Percentiles rank a stretch among this genome's conserved stretches.
Conservation (phyloP, 2,329 filamentous ascomycete species). For the Seiridium cupressi region DNA sequence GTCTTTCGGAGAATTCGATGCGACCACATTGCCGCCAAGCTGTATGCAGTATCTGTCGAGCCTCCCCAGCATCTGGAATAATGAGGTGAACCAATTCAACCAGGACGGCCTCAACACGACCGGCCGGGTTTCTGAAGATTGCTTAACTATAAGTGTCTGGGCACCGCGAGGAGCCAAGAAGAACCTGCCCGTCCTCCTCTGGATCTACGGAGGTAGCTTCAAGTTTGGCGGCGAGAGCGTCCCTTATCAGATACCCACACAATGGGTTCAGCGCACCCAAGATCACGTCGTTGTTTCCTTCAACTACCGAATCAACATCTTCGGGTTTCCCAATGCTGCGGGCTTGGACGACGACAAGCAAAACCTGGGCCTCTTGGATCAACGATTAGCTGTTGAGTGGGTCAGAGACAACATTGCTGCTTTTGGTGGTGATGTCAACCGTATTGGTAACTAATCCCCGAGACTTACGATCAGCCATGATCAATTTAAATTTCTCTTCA, state of each 20-base stretch:
- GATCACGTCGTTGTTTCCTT: conserved; percentile 34
- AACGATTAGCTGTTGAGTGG: conserved; percentile 49
- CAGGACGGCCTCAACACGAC: background rate
- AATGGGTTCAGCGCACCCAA: conserved; percentile 18
- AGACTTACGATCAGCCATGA: background rate
- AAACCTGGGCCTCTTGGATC: conserved; percentile 49
- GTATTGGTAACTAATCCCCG: conserved; percentile 27
- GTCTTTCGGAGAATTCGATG: conserved; percentile 16
- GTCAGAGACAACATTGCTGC: conserved; percentile 42
- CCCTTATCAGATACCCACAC: conserved; percentile 15
- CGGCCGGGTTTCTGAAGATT: conserved; percentile 28
- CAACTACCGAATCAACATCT: conserved; percentile 37
- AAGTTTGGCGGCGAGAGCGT: conserved; percentile 15
- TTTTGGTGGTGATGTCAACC: conserved; percentile 44
- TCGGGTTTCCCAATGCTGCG: conserved; percentile 29
- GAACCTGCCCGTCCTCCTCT: conserved; percentile 23
- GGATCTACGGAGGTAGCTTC: conserved; percentile 24
- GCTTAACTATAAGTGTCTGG: conserved; percentile 31
- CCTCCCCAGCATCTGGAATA: conserved; percentile 19
- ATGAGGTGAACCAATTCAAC: conserved; percentile 7
- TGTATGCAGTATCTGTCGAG: conserved; percentile 28
- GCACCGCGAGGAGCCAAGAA: conserved; percentile 20
- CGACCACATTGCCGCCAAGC: conserved; percentile 24
- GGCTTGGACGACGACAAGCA: conserved; percentile 24
- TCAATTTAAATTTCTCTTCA: background rate